Evolutionary conservation across 2,329 filamentous ascomycete species (phyloP), one percentile per base, ranked within the genome.

Genomic region (Scedosporium minutisporum): DNA sequence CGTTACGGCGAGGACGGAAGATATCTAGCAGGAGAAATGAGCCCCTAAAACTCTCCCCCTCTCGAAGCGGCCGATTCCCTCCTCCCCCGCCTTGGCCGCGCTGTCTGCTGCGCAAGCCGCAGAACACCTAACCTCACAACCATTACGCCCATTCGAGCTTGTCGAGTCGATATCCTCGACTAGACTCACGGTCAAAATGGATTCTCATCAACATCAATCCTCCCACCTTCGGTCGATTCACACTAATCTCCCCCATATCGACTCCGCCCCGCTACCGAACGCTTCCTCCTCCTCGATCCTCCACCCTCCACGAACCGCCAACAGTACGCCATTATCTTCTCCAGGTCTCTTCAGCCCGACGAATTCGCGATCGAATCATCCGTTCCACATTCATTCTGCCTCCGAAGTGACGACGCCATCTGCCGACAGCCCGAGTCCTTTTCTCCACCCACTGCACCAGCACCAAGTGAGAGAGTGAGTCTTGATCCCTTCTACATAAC

Each of bases 391-490:
- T 27, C 75, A 78, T 33, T 77, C 80, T 29, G 69, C 77, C 29
- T 83, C 82, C 64, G 84, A 86, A 69, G 79, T 77, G 64, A 79
- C 80, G 27, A 82, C 82, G 4, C 82, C 83, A 27, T 70, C 74
- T 57, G 69, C 77, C 48, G 77, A 78, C 63, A 63, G 58, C 12
- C 60, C 64, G 5, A 87, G 83, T 68, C 86, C 87, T 1, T 87
- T 83, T 69, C 74, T 90, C 62, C 88, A 91, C 69, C 87, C 88
- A 41, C 75, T 89, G 63, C 88, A 91, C 72, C 83, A 84, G 64
- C 87, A 89, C 72, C 86, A 82, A 73, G 89, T 91, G 60, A 82
- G 88, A 82, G 89, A 92, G 87, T 90, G 80, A 81, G 87, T 83
- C 21, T 29, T 41, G 58, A 9, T 53, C 27, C 44, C 44, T 38